These are phyloP conservation scores for Cochlearia excelsa DNA, from an alignment of 345 rosid species.

Conservation along the genomic window DNA sequence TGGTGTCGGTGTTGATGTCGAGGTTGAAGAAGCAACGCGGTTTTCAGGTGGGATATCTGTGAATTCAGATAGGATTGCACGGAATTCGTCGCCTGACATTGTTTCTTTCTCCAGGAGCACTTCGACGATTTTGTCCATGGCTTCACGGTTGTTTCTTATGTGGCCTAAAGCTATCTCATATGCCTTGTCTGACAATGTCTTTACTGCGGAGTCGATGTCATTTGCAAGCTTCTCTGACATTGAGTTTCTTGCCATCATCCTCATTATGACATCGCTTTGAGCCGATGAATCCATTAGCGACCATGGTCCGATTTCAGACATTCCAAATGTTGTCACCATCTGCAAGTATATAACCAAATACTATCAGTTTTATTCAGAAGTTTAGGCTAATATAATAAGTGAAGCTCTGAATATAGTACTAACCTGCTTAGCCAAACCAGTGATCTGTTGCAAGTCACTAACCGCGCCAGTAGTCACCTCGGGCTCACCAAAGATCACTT, in stretches of 20 bases:
- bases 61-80: conserved; percentile 86
- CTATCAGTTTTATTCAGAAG: background rate
- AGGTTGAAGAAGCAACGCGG: conserved; percentile 58
- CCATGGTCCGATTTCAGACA: conserved; percentile 98
- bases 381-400: background rate
- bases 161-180: conserved; percentile 74
- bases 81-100: conserved; percentile 80
- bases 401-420: conserved; percentile 5
- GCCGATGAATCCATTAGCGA: conserved; percentile 77
- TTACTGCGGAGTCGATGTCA: conserved; percentile 72
- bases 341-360: conserved; percentile 28
- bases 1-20: conserved; percentile 41
- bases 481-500: conserved; percentile 66
- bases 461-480: conserved; percentile 78
- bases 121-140: conserved; percentile 93
- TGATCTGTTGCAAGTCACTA: conserved; percentile 68
- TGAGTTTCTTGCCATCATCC: conserved; percentile 98
- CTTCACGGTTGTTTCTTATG: conserved; percentile 87
- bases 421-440: conserved; percentile 91
- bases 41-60: conserved; percentile 84
- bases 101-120: conserved; percentile 90
- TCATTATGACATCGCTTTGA: conserved; percentile 88
- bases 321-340: conserved; percentile 97
- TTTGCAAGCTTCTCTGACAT: conserved; percentile 97
- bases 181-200: conserved; percentile 72